Evolutionary conservation across 495 filamentous ascomycete species (phyloP), one percentile per base, ranked within the genome.

Genomic region (Aspergillus affinis): DNA sequence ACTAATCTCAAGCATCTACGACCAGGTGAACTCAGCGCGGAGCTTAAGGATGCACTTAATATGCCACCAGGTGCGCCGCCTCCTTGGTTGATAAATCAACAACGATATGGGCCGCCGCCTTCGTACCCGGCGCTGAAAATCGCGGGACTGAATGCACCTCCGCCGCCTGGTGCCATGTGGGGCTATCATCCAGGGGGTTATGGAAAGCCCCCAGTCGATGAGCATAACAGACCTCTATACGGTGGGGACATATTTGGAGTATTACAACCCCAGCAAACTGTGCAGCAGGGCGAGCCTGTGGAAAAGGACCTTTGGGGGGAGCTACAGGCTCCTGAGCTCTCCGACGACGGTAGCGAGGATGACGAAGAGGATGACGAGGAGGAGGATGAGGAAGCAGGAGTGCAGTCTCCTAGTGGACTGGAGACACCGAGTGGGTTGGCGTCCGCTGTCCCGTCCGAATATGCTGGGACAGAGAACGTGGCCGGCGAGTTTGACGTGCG

Each of bases 41-140:
- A 92, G 64, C 78, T 98, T 48, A 92, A 91, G 66, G 94, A 98
- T 64, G 93, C 94, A 17, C 81, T 98, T 2, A 94, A 90, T 69
- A 98, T 98, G 74, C 90, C 92, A 27, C 92, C 92, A 4, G 94
- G 92, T 55, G 92, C 91, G 17, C 94, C 94, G 19, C 93, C 94
- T 18, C 94, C 94, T 27, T 98, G 94, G 94, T 84, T 98, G 51
- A 93, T 98, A 67, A 95, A 96, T 72, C 91, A 95, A 74, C 94
- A 98, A 70, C 86, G 93, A 63, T 90, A 90, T 65, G 94, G 94
- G 2, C 92, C 91, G 2, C 94, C 94, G 0, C 93, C 94, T 9
- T 92, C 90, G 8, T 98, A 98, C 73, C 91, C 94, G 20, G 87
- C 89, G 19, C 80, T 97, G 48, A 96, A 93, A 69, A 92, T 98